Evolutionary conservation across 2,329 filamentous ascomycete species (phyloP), one percentile per base, ranked within the genome.

Genomic region (Keithomyces neogunnii): DNA sequence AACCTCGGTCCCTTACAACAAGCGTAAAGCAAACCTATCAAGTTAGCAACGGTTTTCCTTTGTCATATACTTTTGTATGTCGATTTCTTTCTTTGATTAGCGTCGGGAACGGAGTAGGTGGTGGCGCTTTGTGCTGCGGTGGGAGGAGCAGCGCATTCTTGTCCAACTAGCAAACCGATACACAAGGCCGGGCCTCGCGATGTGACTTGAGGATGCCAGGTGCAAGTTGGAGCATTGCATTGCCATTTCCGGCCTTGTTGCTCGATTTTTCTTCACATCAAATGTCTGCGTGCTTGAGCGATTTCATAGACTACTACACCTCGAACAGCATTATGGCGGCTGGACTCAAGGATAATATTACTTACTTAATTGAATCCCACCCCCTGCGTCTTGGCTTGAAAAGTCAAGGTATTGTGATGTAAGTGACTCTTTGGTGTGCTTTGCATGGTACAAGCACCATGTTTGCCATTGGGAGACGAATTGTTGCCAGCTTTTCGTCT

Each of bases 31-130:
- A 56, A 50, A 59, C 56, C 52, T 56, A 53, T 51, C 53, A 60
- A 55, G 47, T 57, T 49, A 63, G 56, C 58, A 63, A 56, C 57
- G 62, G 56, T 54, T 63, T 65, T 61, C 62, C 51, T 66, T 60
- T 66, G 62, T 67, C 53, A 56, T 10, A 28, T 36, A 42, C 29
- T 36, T 28, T 10, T 4, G 11, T 26, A 19, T 47, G 29, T 29
- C 19, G 19, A 19, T 44, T 44, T 11, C n/a, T 13, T 44, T 30
- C 9, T 45, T 45, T 32, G 19, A 13, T 31, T 47, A 38, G 51
- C 47, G 31, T 47, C 35, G 46, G 47, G 36, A 13, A 46, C 26
- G 47, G 40, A 49, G 51, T 49, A 42, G 19, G 19, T 19, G 19
- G 35, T 36, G 36, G 35, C 13, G 13, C 29, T 19, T 43, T 35